Conservation (phyloP, 2,329 filamentous ascomycete genomes). For the Orbilia ellipsospora region DNA sequence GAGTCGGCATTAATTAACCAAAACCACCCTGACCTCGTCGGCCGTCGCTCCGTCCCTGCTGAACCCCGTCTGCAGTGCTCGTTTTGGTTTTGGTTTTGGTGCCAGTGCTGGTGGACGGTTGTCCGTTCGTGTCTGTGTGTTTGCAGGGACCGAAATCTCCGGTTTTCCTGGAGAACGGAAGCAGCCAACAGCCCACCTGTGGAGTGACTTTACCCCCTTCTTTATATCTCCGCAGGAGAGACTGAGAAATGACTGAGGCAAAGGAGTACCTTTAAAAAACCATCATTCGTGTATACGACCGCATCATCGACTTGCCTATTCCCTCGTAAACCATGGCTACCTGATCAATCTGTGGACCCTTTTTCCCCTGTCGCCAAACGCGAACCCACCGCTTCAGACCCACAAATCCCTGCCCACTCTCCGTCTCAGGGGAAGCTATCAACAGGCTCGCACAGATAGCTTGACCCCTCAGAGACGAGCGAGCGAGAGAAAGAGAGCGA, state of each 20-base stretch:
- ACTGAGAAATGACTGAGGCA: neutral
- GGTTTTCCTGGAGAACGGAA: slow-evolving; percentile 34
- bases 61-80: slow-evolving; percentile 1
- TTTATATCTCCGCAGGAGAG: slow-evolving; percentile 8
- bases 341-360: slow-evolving; percentile 14
- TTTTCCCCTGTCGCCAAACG: slow-evolving; percentile 36
- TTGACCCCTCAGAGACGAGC: slow-evolving; percentile 10
- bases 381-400: slow-evolving; percentile 29
- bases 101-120: no score
- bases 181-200: slow-evolving; percentile 9
- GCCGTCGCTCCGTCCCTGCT: slow-evolving; percentile 12
- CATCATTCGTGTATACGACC: neutral
- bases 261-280: neutral
- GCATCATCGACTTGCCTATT: slow-evolving; percentile 8
- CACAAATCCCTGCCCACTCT: slow-evolving; percentile 31
- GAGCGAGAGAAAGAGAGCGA: no score
- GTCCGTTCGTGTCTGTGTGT: no score
- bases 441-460: slow-evolving; percentile 19
- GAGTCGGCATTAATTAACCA: slow-evolving; percentile 39
- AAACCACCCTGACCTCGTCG: slow-evolving; percentile 32
- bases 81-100: no score
- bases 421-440: slow-evolving; percentile 50
- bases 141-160: slow-evolving; percentile 49
- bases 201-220: slow-evolving; percentile 9
- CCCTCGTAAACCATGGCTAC: slow-evolving; percentile 31